Base-by-base conservation (phyloP, 805 yeast genomes). In the Aciculoconidium aculeatum region DNA sequence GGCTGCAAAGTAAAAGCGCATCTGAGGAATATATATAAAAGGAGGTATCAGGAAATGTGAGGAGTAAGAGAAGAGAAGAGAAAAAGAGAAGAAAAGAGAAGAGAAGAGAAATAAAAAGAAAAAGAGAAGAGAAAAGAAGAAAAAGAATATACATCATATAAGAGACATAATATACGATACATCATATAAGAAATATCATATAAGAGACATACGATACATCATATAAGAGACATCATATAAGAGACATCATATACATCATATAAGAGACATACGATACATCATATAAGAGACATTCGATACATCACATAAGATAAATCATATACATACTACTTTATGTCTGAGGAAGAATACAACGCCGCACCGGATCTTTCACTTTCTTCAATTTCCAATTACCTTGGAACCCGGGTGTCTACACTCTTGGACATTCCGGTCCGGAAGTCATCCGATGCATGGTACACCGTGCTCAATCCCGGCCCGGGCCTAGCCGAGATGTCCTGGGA, bases 341-440 rank as follows among this genome's bases (percentile, higher is more conserved):
- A n/a, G n/a, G n/a, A n/a, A n/a, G n/a, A n/a, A n/a, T n/a, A n/a
- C n/a, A n/a, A n/a, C n/a, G n/a, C n/a, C n/a, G n/a, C 27, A 21
- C 48, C 49, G 8, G 42, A 44, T 26, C 23, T 43, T 9, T 37
- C 45, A n/a, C 3, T 7, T 0, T 23, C 21, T 6, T 16, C 43
- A 4, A 37, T 39, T 11, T 11, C 17, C 6, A 23, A 17, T 3
- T 45, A 45, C 26, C 21, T 36, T 11, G 30, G 23, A 14, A 36
- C 45, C 8, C 24, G 50, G 17, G 21, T 39, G 12, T 18, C 45
- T 3, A 46, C 51, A 4, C 37, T 45, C 8, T 27, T 45, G 12
- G 49, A 45, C 18, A 13, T 45, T 7, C 50, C 51, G 6, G 17
- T 39, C 11, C 18, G 20, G n/a, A 17, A 11, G 15, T 10, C 19